phyloP scores from a whole-genome alignment of 768 basidiomycete species.

The Termitomyces sp. region DNA sequence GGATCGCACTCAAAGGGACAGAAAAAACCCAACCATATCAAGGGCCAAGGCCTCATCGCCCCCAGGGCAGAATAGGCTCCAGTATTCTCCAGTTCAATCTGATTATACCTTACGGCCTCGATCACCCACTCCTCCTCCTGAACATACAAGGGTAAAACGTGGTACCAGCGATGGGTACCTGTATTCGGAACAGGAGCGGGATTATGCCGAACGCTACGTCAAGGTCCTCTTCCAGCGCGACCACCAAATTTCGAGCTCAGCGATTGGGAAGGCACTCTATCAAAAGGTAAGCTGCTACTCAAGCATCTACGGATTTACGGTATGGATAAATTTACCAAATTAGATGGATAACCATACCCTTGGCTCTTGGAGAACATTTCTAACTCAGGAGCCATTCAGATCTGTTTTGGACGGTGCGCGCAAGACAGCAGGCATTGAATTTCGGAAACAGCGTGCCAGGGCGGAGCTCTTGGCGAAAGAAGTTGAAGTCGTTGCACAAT shows the following conservation, averaged over 20 bases:
- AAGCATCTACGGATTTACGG: background rate
- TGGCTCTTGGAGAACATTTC: slow-evolving; percentile 47
- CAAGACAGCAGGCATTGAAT: slow-evolving; percentile 48
- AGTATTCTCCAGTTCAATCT: background rate
- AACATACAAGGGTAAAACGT: slow-evolving; percentile 23
- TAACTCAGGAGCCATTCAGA: slow-evolving; percentile 26
- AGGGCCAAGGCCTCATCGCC: background rate
- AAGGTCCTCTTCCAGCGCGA: slow-evolving; percentile 46
- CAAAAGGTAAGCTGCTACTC: slow-evolving; percentile 40
- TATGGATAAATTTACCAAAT: slow-evolving; percentile 1
- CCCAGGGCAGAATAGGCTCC: background rate
- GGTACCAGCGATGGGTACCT: slow-evolving; percentile 23
- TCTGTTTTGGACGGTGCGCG: slow-evolving; percentile 42
- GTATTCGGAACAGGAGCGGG: slow-evolving; percentile 49
- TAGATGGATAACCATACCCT: slow-evolving; percentile 61
- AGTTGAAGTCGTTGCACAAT: slow-evolving; percentile 50
- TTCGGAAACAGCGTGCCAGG: slow-evolving; percentile 35
- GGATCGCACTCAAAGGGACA: background rate
- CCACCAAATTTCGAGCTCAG: slow-evolving; percentile 34
- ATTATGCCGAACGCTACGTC: slow-evolving; percentile 43
- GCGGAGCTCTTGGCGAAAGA: slow-evolving; percentile 21
- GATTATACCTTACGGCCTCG: slow-evolving; percentile 12
- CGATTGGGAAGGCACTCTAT: slow-evolving; percentile 36
- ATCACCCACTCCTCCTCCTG: slow-evolving; percentile 48
- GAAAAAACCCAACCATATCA: background rate